These are phyloP conservation scores for Periconia digitata DNA, from an alignment of 2,329 filamentous ascomycete species.

Conservation along the genomic window DNA sequence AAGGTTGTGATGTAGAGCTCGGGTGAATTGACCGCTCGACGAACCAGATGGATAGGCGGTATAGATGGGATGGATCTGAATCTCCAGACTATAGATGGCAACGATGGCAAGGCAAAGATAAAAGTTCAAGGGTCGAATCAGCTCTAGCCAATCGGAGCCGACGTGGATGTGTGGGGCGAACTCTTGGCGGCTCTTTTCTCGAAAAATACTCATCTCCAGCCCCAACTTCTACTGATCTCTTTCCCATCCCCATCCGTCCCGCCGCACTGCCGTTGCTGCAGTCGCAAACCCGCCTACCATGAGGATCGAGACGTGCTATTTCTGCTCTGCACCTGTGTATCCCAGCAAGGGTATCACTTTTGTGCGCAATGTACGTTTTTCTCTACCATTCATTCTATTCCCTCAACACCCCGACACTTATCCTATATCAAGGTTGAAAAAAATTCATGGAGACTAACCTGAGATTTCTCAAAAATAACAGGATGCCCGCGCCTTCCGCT, in stretches of 20 bases:
- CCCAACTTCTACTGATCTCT: neutral
- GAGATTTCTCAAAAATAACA: neutral
- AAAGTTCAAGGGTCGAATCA: conserved; percentile 1
- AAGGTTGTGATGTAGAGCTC: no score
- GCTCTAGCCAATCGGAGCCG: conserved; percentile 1
- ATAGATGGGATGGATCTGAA: neutral
- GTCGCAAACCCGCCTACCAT: conserved; percentile 19
- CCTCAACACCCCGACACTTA: no score
- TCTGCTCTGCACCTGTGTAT: conserved; percentile 64
- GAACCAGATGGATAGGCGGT: neutral
- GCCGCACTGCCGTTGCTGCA: conserved; percentile 7
- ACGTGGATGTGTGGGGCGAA: conserved; percentile 8
- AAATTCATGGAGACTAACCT: no score
- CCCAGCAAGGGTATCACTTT: conserved; percentile 60
- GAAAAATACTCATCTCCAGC: conserved; percentile 17
- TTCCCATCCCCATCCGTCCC: neutral
- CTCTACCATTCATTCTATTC: no score
- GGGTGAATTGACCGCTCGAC: neutral
- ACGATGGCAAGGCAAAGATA: neutral
- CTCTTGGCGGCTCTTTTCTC: conserved; percentile 15
- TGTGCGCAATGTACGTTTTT: conserved; percentile 53
- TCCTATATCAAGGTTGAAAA: no score
- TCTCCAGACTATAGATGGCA: neutral
- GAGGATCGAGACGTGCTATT: conserved; percentile 59
- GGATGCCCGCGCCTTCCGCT: conserved; percentile 66